phyloP scores from a whole-genome alignment of 352 stramenopile genomes.

The Phytophthora nicotianae region DNA sequence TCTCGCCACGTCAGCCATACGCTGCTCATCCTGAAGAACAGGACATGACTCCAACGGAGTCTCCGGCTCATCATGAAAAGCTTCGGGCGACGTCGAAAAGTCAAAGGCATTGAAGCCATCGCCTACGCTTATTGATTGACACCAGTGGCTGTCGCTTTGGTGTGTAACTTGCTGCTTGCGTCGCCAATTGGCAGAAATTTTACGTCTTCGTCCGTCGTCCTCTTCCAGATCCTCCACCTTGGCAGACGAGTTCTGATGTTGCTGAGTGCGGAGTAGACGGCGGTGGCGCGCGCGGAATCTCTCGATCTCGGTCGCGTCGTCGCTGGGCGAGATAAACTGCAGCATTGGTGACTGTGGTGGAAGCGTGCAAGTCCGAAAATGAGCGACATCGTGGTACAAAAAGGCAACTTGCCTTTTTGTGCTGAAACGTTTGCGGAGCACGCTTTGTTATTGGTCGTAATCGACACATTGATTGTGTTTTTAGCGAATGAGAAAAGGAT shows the following conservation, averaged over 20 bases:
- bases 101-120: conserved; percentile 46
- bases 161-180: conserved; percentile 27
- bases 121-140: conserved; percentile 5
- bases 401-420: conserved; percentile 10
- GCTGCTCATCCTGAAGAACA: conserved; percentile 11
- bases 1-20: conserved; percentile 15
- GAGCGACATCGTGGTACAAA: not conserved
- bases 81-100: conserved; percentile 38
- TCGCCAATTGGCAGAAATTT: conserved; percentile 35
- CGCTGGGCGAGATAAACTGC: conserved; percentile 9
- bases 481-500: conserved; percentile 4
- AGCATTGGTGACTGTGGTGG: conserved; percentile 12
- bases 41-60: not conserved
- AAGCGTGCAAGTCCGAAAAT: not conserved
- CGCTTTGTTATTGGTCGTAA: conserved; percentile 3
- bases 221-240: conserved; percentile 18
- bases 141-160: conserved; percentile 20
- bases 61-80: conserved; percentile 26
- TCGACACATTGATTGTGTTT: not conserved
- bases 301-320: conserved; percentile 40
- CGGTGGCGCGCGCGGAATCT: conserved; percentile 44
- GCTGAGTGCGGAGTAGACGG: conserved; percentile 31
- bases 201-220: conserved; percentile 40
- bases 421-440: conserved; percentile 5
- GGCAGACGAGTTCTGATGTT: not conserved